Base-by-base conservation (phyloP, 164 flowering plant species). In the Piper longum region DNA sequence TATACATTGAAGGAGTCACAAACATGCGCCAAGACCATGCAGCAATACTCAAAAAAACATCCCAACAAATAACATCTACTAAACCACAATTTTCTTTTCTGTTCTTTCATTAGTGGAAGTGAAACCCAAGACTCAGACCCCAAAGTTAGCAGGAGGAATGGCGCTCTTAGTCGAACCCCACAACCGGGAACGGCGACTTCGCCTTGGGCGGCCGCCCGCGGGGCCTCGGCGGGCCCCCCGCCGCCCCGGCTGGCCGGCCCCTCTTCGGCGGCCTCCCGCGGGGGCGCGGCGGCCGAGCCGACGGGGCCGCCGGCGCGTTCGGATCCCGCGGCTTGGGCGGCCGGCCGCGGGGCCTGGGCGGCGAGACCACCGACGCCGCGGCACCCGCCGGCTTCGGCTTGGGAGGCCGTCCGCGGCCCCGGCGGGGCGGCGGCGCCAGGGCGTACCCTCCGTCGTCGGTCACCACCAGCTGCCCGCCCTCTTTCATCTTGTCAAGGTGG, bases 351-450 rank as follows among this genome's bases (percentile, higher is more conserved):
- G 84, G 82, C 56, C 84, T 67, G 6, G 85, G 77, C 5, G 87
- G 75, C 0, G 79, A 11, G 3, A 64, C 56, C 2, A 67, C 76
- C 7, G 75, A 17, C 1, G 71, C 82, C 0, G 81, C 57, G 0
- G 84, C 76, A 1, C 64, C 59, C 5, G 79, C 75, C 11, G 4
- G 42, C 77, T 86, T 89, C 4, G 87, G 81, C 79, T 92, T 92
- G 0, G 92, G 96, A 0, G 96, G 96, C 4, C 95, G 87, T 18
- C 96, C 98, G 2, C 96, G 84, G 18, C 98, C 98, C 3, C 96
- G 69, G 68, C 75, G 79, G 4, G 89, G 85, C 4, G 92, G 92
- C 12, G 87, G 82, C 65, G 77, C 75, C 78, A 16, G 93, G 85
- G 60, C 71, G 81, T 84, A 82, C 86, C 85, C 87, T 70, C 78